A percentile compares a stretch with the other conserved stretches of the same genome.
Evolutionary conservation across 768 basidiomycete genomes (phyloP).

Genomic region (Panus rudis): DNA sequence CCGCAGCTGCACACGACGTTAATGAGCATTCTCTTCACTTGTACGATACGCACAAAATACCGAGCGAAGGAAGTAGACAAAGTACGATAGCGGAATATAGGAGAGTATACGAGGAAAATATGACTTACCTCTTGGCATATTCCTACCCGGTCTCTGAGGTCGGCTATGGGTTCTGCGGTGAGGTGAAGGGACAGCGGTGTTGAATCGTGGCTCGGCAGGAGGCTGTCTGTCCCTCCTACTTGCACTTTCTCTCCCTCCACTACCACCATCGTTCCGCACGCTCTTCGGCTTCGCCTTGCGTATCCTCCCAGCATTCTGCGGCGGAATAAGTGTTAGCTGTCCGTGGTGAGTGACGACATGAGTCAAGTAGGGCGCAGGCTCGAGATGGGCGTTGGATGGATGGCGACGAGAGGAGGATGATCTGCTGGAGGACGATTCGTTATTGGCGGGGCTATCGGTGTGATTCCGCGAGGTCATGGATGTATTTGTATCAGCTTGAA

Average conservation of each 20-base stretch:
- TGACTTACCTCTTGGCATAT: slow-evolving; percentile 5
- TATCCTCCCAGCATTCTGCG: slow-evolving; percentile 44
- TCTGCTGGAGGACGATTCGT: background rate
- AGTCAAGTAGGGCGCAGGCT: slow-evolving; percentile 56
- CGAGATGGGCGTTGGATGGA: slow-evolving; percentile 20
- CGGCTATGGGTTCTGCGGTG: background rate
- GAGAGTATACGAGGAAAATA: too few species aligned
- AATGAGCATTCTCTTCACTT: too few species aligned
- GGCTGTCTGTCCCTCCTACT: too few species aligned
- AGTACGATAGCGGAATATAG: too few species aligned
- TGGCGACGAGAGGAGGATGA: slow-evolving; percentile 10
- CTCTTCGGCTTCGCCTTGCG: slow-evolving; percentile 33
- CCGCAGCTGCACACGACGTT: too few species aligned
- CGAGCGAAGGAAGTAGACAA: too few species aligned
- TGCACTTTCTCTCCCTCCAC: slow-evolving; percentile 28
- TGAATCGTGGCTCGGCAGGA: slow-evolving; percentile 25
- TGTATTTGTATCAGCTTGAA: too few species aligned
- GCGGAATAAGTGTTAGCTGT: slow-evolving; percentile 40
- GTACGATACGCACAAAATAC: too few species aligned
- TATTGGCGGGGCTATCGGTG: slow-evolving; percentile 13
- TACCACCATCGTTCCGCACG: slow-evolving; percentile 2
- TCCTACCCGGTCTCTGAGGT: too few species aligned
- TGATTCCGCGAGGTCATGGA: too few species aligned
- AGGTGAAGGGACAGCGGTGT: slow-evolving; percentile 12
- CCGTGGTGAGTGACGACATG: slow-evolving; percentile 49